A percentile compares a stretch with the other conserved stretches of the same genome.
These are phyloP conservation scores for Gryganskiella cystojenkinii DNA, from an alignment of 192 early-diverging fungal species.

Conservation along the genomic window DNA sequence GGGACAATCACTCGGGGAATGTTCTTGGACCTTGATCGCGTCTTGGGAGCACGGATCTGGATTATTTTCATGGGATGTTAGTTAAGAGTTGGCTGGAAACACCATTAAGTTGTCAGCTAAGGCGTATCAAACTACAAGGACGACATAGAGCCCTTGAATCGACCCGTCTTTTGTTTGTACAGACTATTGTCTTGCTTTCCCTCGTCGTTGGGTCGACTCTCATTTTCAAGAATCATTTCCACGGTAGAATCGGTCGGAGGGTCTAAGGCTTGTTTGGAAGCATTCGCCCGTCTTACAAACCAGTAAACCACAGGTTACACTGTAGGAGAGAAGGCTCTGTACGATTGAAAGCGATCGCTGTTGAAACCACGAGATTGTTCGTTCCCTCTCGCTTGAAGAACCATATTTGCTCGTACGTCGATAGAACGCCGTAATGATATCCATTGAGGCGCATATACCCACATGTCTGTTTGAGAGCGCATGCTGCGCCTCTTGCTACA, in stretches of 20 bases:
- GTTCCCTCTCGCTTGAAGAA: slow-evolving; percentile 10
- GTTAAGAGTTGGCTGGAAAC: slow-evolving; percentile 6
- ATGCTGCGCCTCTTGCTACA: not conserved
- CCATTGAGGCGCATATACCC: slow-evolving; percentile 25
- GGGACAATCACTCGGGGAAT: slow-evolving; percentile 7
- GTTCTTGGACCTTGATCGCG: slow-evolving; percentile 1
- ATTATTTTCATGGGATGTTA: not conserved
- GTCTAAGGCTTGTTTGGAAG: slow-evolving; percentile 6
- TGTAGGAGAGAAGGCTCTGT: slow-evolving; percentile 35
- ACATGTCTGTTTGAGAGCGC: slow-evolving; percentile 8
- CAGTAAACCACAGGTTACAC: slow-evolving; percentile 30
- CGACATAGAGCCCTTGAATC: slow-evolving; percentile 4
- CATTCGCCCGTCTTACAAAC: slow-evolving; percentile 25
- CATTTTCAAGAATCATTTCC: slow-evolving; percentile 12
- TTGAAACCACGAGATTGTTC: slow-evolving; percentile 22
- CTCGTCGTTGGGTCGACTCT: not conserved
- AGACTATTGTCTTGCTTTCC: not conserved
- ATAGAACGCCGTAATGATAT: slow-evolving; percentile 27
- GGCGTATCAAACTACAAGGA: slow-evolving; percentile 10
- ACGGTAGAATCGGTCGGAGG: slow-evolving; percentile 9
- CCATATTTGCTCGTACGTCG: slow-evolving; percentile 41
- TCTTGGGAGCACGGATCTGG: slow-evolving; percentile 6
- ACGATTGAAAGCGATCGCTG: slow-evolving; percentile 5
- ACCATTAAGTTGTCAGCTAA: not conserved
- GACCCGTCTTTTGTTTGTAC: slow-evolving; percentile 4